These are phyloP conservation scores for Sugiyamaella castrensis DNA, from an alignment of 1,139 yeast genomes.

Conservation along the genomic window DNA sequence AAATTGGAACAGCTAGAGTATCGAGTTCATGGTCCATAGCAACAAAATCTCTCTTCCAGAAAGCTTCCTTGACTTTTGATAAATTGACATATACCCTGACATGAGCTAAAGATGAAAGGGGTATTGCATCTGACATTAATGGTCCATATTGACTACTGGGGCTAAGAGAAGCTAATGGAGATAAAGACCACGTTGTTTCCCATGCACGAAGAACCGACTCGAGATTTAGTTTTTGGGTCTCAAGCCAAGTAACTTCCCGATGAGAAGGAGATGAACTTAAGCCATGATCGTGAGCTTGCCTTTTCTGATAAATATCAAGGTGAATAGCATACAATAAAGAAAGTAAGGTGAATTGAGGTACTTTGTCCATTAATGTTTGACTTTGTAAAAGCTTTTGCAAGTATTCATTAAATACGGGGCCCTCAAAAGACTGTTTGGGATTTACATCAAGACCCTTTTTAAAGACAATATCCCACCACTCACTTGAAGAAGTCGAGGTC, in stretches of 20 bases:
- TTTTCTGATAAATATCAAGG: constrained; percentile 53
- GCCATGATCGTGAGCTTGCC: constrained; percentile 24
- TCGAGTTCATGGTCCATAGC: constrained; percentile 37
- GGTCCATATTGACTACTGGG: constrained; percentile 40
- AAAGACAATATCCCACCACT: constrained; percentile 50
- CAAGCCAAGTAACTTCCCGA: constrained; percentile 28
- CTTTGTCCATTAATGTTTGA: constrained; percentile 32
- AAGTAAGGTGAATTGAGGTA: constrained; percentile 50
- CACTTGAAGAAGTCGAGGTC: constrained; percentile 53
- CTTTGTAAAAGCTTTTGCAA: constrained; percentile 31
- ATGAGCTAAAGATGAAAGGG: constrained; percentile 40
- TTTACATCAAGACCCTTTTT: constrained; percentile 31
- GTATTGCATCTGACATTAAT: constrained; percentile 42
- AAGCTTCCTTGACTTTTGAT: constrained; percentile 34
- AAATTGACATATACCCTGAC: constrained; percentile 37
- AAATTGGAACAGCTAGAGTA: constrained; percentile 23
- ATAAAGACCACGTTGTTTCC: constrained; percentile 42
- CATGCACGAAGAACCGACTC: constrained; percentile 37
- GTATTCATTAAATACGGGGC: constrained; percentile 29
- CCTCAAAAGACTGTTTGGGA: constrained; percentile 29
- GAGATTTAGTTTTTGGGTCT: constrained; percentile 25
- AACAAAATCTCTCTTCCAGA: constrained; percentile 40
- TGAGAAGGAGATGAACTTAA: constrained; percentile 9
- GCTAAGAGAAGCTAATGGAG: constrained; percentile 39
- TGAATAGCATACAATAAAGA: constrained; percentile 70